Percentiles rank a stretch among this genome's conserved stretches.
phyloP scores from a whole-genome alignment of 371 early-diverging fungal species.

The Actinomucor elegans region DNA sequence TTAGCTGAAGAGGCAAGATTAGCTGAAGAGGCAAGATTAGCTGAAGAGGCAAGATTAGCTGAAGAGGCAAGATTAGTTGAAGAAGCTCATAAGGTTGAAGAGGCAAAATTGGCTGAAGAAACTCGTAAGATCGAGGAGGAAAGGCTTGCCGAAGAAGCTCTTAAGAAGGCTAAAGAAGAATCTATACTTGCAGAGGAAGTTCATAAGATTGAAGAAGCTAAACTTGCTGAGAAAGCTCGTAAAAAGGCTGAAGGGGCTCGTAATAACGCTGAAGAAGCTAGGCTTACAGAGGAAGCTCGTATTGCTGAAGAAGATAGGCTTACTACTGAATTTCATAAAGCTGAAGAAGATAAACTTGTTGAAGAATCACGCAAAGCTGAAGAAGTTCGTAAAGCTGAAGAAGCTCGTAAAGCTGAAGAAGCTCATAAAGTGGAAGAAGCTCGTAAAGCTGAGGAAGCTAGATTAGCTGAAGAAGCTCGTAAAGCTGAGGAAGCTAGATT shows the following conservation, averaged over 20 bases:
- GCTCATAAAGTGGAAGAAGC: background rate
- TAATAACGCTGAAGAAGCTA: background rate
- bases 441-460: background rate
- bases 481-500: background rate
- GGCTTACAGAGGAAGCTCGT: background rate
- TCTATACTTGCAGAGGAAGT: background rate
- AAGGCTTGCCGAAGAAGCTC: constrained; percentile 5
- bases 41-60: background rate
- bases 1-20: background rate
- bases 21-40: background rate
- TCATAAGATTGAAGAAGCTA: constrained; percentile 1
- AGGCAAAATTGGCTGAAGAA: constrained; percentile 3
- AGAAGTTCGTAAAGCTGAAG: background rate
- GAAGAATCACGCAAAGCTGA: constrained; percentile 1
- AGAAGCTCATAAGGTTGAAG: background rate
- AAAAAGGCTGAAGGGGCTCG: constrained; percentile 3
- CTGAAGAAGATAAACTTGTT: background rate
- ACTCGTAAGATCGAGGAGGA: constrained; percentile 3
- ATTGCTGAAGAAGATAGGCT: background rate
- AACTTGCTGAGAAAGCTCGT: background rate
- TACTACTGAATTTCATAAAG: background rate
- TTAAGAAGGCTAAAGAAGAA: constrained; percentile 7
- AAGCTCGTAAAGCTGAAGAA: background rate
- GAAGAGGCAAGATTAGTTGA: background rate
- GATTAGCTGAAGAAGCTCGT: background rate